A percentile compares a stretch with the other conserved stretches of the same genome.
Evolutionary conservation across 179 eudicot species (phyloP).

Genomic region (Beta macrorhiza): DNA sequence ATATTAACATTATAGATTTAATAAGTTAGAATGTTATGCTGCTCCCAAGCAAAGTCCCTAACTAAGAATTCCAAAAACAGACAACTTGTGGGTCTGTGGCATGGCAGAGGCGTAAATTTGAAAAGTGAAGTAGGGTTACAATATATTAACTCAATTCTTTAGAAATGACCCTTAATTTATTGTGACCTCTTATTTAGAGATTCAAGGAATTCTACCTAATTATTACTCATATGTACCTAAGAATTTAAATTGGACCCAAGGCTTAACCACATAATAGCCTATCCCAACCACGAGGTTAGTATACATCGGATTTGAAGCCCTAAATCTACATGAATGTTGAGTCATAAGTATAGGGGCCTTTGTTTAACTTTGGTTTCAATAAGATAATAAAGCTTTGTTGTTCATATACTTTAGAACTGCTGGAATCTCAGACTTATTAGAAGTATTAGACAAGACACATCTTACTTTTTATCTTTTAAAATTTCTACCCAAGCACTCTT

Average conservation of each 20-base stretch:
- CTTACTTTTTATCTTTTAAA: neutral
- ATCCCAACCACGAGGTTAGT: neutral
- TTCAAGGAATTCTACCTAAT: too few species aligned
- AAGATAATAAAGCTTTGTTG: neutral
- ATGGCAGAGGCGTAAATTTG: too few species aligned
- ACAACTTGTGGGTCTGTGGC: too few species aligned
- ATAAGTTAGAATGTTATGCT: too few species aligned
- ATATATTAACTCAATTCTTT: neutral
- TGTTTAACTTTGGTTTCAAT: neutral
- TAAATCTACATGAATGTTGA: too few species aligned
- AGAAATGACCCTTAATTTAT: neutral
- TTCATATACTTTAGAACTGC: neutral
- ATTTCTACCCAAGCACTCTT: neutral
- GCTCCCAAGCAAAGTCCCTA: too few species aligned
- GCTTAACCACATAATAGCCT: neutral
- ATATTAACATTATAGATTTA: too few species aligned
- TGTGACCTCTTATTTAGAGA: too few species aligned
- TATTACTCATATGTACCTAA: neutral
- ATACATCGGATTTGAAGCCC: too few species aligned
- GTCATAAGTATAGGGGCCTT: neutral
- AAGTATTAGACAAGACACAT: neutral
- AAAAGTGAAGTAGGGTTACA: too few species aligned
- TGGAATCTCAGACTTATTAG: neutral
- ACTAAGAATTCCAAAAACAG: too few species aligned
- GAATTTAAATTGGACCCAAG: neutral